phyloP scores from a whole-genome alignment of 2,329 filamentous ascomycete species.

The Amauroascus niger region DNA sequence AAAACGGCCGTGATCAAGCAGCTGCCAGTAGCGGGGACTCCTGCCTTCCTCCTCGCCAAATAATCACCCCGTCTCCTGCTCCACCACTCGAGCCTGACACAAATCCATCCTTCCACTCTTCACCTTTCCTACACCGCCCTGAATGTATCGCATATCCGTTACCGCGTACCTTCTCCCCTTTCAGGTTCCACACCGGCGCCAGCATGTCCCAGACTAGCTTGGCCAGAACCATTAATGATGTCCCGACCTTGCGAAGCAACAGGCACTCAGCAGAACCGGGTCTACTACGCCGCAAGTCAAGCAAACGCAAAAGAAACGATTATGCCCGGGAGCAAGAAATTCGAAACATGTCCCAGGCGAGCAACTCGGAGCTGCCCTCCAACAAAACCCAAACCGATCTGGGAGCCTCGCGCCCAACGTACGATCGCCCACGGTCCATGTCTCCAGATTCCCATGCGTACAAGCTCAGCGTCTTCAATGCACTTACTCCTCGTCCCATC shows the following conservation, averaged over 20 bases:
- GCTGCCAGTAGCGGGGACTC: constrained; percentile 12
- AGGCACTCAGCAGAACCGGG: constrained; percentile 48
- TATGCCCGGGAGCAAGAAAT: constrained; percentile 78
- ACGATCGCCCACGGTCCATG: constrained; percentile 65
- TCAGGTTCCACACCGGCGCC: constrained; percentile 18
- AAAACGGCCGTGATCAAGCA: constrained; percentile 21
- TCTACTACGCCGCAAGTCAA: constrained; percentile 59
- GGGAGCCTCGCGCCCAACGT: constrained; percentile 54
- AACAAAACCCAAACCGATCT: constrained; percentile 55
- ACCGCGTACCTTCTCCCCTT: constrained; percentile 2
- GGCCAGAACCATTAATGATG: constrained; percentile 36
- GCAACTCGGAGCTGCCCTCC: constrained; percentile 48
- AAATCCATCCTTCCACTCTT: background rate
- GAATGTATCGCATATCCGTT: background rate
- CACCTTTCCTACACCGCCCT: background rate
- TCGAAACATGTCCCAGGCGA: constrained; percentile 61
- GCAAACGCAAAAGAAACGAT: constrained; percentile 66
- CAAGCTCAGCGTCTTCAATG: constrained; percentile 67
- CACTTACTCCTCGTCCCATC: constrained; percentile 76
- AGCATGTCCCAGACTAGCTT: constrained; percentile 30
- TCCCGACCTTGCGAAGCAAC: constrained; percentile 48
- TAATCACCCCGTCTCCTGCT: constrained; percentile 6
- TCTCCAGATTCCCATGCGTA: constrained; percentile 58
- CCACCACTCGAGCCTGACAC: background rate
- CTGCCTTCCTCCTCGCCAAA: constrained; percentile 15